phyloP scores from a whole-genome alignment of 352 stramenopile genomes.

The Pythium sukuiense region DNA sequence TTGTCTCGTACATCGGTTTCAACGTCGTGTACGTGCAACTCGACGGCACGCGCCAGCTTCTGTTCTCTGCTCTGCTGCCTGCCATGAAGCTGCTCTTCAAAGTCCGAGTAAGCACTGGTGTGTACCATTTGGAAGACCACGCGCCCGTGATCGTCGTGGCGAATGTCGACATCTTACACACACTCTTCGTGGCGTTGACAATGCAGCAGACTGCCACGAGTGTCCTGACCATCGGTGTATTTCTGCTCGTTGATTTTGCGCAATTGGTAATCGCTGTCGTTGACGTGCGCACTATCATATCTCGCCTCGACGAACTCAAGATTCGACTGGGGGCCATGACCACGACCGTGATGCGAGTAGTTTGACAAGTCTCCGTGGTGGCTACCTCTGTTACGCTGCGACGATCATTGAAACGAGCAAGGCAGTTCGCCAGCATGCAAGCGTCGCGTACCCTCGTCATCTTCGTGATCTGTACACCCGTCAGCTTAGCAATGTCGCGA shows the following conservation, averaged over 20 bases:
- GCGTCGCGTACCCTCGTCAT: background rate
- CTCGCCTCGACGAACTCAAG: too few relatives aligned
- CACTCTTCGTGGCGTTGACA: conserved; percentile 31
- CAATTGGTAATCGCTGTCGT: too few relatives aligned
- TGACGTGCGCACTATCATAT: too few relatives aligned
- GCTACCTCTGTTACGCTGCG: too few relatives aligned
- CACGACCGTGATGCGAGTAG: too few relatives aligned
- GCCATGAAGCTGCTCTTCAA: conserved; percentile 14
- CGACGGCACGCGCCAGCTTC: background rate
- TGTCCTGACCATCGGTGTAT: too few relatives aligned
- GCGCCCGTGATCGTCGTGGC: conserved; percentile 32
- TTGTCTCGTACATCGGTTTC: background rate
- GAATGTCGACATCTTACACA: conserved; percentile 31
- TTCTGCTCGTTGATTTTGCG: too few relatives aligned
- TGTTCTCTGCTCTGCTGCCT: background rate
- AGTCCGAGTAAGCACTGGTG: background rate
- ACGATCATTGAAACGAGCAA: background rate
- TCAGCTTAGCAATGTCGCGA: too few relatives aligned
- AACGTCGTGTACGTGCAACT: background rate
- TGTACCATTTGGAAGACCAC: conserved; percentile 13
- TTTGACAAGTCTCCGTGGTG: too few relatives aligned
- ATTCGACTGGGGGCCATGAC: too few relatives aligned
- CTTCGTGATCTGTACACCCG: background rate
- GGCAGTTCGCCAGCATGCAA: background rate
- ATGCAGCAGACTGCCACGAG: conserved; percentile 32